A percentile compares a stretch with the other conserved stretches of the same genome.
Evolutionary conservation across 2,329 filamentous ascomycete genomes (phyloP).

Genomic region (Claviceps fusiformis): DNA sequence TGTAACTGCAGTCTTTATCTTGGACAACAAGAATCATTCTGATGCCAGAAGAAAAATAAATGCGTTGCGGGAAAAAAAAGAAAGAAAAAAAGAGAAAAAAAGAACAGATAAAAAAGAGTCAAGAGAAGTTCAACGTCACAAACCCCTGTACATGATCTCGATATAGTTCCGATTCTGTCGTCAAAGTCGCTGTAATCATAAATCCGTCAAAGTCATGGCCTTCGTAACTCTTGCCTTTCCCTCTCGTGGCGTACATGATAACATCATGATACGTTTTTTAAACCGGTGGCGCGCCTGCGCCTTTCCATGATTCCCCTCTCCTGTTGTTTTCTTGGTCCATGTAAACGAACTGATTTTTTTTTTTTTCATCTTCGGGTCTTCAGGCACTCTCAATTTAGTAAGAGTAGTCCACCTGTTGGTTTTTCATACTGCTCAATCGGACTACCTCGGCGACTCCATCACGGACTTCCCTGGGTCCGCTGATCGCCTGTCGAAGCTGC

Average conservation of each 20-base stretch:
- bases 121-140: neutral
- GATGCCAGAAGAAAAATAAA: neutral
- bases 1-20: neutral
- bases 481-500: conserved; percentile 47
- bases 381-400: neutral
- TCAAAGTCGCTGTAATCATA: conserved; percentile 5
- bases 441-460: conserved; percentile 46
- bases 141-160: neutral
- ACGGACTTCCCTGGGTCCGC: conserved; percentile 41
- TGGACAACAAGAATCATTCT: neutral
- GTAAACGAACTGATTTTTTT: neutral
- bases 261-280: neutral
- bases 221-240: conserved; percentile 2
- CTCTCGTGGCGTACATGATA: neutral
- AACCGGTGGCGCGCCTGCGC: too few relatives aligned
- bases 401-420: neutral
- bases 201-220: conserved; percentile 5
- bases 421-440: conserved; percentile 20
- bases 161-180: neutral
- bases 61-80: neutral
- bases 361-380: too few relatives aligned
- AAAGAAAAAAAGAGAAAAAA: neutral
- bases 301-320: neutral
- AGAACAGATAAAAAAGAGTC: neutral
- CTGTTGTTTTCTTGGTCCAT: neutral